phyloP scores from a whole-genome alignment of 2,329 filamentous ascomycete genomes.

The Pseudogymnoascus sp. region DNA sequence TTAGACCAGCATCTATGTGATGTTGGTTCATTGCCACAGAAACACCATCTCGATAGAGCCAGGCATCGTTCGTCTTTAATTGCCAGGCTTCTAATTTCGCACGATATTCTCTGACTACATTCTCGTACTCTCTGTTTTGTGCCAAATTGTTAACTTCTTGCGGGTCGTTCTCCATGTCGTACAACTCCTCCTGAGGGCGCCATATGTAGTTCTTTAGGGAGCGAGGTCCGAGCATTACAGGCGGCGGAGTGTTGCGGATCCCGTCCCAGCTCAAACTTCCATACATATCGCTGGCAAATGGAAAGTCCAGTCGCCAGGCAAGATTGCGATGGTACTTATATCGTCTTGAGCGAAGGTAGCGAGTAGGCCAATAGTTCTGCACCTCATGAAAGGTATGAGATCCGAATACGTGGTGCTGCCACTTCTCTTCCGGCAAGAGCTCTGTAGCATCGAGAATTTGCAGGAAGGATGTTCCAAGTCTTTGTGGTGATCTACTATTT shows the following conservation, averaged over 20 bases:
- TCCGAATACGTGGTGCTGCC: conserved; percentile 37
- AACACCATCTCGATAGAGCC: conserved; percentile 16
- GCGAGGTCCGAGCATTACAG: conserved; percentile 34
- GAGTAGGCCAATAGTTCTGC: conserved; percentile 44
- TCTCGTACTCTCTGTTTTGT: conserved; percentile 25
- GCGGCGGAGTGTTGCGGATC: conserved; percentile 26
- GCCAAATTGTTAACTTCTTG: conserved; percentile 40
- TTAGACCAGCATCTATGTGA: conserved; percentile 13
- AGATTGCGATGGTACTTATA: conserved; percentile 47
- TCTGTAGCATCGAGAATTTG: conserved; percentile 25
- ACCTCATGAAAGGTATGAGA: conserved; percentile 47
- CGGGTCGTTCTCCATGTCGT: conserved; percentile 39
- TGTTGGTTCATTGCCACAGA: conserved; percentile 10
- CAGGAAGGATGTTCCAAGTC: conserved; percentile 34
- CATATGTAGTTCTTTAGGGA: conserved; percentile 37
- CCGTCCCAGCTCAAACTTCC: conserved; percentile 38
- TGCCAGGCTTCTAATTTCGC: conserved; percentile 14
- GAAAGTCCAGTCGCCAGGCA: conserved; percentile 42
- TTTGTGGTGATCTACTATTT: conserved; percentile 11
- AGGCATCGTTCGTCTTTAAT: conserved; percentile 10
- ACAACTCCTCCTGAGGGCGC: conserved; percentile 39
- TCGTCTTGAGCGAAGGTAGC: conserved; percentile 35
- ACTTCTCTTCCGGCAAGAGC: conserved; percentile 13
- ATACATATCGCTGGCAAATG: conserved; percentile 41
- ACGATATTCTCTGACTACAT: conserved; percentile 28